These are phyloP conservation scores for Globisporangium rhizosaccharum DNA, from an alignment of 352 stramenopile species.

Conservation along the genomic window DNA sequence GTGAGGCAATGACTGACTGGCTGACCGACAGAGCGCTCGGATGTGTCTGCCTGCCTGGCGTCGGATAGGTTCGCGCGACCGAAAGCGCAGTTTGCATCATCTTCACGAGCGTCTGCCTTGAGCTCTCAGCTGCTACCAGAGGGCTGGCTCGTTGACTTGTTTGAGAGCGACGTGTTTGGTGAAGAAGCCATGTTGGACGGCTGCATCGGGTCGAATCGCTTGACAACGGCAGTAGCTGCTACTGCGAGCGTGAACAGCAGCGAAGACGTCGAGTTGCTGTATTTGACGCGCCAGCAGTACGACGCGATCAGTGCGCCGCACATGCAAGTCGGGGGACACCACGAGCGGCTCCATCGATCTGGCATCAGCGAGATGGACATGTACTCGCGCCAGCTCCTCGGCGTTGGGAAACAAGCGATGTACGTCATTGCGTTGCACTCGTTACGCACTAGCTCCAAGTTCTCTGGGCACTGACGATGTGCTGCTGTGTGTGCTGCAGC, in stretches of 20 bases:
- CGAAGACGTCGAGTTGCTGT: constrained; percentile 15
- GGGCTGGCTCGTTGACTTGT: constrained; percentile 22
- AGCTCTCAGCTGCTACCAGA: neutral
- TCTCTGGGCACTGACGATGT: neutral
- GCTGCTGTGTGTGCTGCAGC: neutral
- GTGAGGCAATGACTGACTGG: neutral
- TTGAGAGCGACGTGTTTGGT: constrained; percentile 36
- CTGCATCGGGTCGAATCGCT: constrained; percentile 12
- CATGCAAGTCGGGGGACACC: constrained; percentile 1
- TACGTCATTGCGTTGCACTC: neutral
- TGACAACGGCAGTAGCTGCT: constrained; percentile 21
- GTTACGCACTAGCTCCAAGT: neutral
- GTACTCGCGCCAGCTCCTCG: constrained; percentile 1
- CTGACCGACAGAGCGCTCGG: too few species aligned
- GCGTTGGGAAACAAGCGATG: constrained; percentile 6
- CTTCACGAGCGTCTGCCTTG: neutral
- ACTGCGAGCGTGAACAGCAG: neutral
- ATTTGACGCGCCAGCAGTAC: constrained; percentile 18
- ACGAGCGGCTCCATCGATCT: constrained; percentile 1
- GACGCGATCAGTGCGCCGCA: constrained; percentile 2
- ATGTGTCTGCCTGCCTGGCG: too few species aligned
- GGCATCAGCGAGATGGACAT: neutral
- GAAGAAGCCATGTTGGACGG: constrained; percentile 26
- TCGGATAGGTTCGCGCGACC: constrained; percentile 1
- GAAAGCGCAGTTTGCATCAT: constrained; percentile 1